phyloP scores from a whole-genome alignment of 352 stramenopile species.

The Phytophthora megakarya region DNA sequence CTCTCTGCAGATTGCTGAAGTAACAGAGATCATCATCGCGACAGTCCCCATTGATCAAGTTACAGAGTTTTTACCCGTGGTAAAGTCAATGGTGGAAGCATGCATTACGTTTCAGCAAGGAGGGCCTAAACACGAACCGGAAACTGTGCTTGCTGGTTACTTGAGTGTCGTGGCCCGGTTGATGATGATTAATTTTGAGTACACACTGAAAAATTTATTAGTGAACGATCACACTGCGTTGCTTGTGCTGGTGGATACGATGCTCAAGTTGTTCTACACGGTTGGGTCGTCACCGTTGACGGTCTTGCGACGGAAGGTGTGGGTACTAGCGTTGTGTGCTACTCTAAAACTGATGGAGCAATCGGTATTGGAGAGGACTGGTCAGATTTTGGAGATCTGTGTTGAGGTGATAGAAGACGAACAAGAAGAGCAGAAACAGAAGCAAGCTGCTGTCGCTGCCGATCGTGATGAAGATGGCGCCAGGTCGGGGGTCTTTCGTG shows the following conservation, averaged over 20 bases:
- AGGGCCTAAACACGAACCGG: constrained; percentile 46
- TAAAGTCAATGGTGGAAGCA: constrained; percentile 51
- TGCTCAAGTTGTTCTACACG: constrained; percentile 79
- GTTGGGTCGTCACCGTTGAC: constrained; percentile 65
- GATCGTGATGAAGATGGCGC: constrained; percentile 15
- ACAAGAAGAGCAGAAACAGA: constrained; percentile 38
- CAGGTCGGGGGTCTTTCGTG: constrained; percentile 51
- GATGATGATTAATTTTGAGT: constrained; percentile 52
- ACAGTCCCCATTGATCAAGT: constrained; percentile 51
- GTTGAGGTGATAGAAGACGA: constrained; percentile 78
- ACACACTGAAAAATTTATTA: constrained; percentile 53
- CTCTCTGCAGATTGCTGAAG: constrained; percentile 57
- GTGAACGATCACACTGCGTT: constrained; percentile 43
- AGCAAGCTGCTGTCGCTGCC: constrained; percentile 8
- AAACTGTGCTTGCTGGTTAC: constrained; percentile 68
- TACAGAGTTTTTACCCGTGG: constrained; percentile 29
- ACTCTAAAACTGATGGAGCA: constrained; percentile 46
- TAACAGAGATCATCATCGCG: constrained; percentile 48
- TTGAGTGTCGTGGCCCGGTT: constrained; percentile 62
- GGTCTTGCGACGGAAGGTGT: constrained; percentile 66
- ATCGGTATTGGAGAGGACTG: constrained; percentile 56
- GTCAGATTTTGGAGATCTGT: constrained; percentile 69
- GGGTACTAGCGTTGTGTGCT: constrained; percentile 59
- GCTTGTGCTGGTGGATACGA: constrained; percentile 51
- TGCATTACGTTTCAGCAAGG: constrained; percentile 53